Percentiles rank a stretch among this genome's conserved stretches.
These are phyloP conservation scores for Sphagnum magellanicum DNA, from an alignment of 228 moss, liverwort and hornwort genomes.

Conservation along the genomic window DNA sequence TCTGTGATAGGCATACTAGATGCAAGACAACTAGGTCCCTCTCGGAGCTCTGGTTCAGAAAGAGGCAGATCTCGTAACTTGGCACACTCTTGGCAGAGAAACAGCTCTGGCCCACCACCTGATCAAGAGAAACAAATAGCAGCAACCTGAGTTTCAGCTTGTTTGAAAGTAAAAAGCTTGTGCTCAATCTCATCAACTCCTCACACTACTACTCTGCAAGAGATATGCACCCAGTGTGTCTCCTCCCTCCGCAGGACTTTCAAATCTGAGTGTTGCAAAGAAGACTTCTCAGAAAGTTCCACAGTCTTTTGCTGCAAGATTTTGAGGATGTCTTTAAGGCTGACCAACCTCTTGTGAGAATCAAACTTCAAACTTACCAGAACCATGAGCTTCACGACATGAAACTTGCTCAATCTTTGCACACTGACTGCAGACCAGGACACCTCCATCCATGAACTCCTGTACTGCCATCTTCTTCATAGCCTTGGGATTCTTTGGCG, in stretches of 20 bases:
- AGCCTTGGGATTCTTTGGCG: slow-evolving; percentile 78
- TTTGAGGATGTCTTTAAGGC: no score
- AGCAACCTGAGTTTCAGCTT: no score
- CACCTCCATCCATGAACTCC: slow-evolving; percentile 74
- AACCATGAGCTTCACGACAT: slow-evolving; percentile 14
- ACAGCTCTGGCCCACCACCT: slow-evolving; percentile 9
- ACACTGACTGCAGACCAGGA: slow-evolving; percentile 46
- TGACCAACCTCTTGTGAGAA: no score
- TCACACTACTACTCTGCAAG: no score
- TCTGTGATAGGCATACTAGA: background rate
- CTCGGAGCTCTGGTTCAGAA: background rate
- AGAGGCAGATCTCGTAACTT: slow-evolving; percentile 2
- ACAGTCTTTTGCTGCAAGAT: no score
- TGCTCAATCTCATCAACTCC: no score
- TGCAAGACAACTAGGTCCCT: background rate
- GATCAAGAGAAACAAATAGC: background rate
- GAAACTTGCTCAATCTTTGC: slow-evolving; percentile 38
- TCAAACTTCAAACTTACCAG: no score
- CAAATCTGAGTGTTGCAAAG: no score
- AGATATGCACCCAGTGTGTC: no score
- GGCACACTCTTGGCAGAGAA: slow-evolving; percentile 29
- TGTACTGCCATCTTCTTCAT: slow-evolving; percentile 96
- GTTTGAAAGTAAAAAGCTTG: no score
- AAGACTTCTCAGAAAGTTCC: no score
- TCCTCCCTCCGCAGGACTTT: no score